Base-by-base conservation (phyloP, 495 filamentous ascomycete genomes). In the Paragyromitra xinjiangensis region DNA sequence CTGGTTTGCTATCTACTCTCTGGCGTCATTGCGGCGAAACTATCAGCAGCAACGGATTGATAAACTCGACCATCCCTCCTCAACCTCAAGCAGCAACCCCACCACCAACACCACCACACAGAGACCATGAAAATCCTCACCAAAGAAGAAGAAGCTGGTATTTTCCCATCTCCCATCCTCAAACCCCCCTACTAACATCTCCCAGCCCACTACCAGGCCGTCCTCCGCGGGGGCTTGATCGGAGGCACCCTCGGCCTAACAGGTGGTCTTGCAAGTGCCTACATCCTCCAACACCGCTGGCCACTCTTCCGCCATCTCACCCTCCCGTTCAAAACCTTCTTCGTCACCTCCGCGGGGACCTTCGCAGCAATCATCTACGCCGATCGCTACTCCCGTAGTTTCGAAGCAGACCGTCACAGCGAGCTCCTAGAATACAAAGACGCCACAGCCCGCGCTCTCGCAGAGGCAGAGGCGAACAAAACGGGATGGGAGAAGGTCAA, bases 301-400 rank as follows among this genome's bases (percentile, higher is more conserved):
- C 94, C 59, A 69, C 87, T 53, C 78, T 91, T 98, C 87, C 89
- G 92, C 44, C 83, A 87, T 62, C 90, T 99, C 74, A 96, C 94
- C 0, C 80, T 97, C 0, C 95, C 94, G 8, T 92, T 99, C 88
- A 91, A 92, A 80, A 87, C 92, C 59, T 99, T 99, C 88, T 89
- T 98, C 64, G 88, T 93, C n/a, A 92, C 92, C 14, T 94, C 92
- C 37, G 82, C 90, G 7, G 90, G 89, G 34, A 97, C 95, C 9
- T 97, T 97, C 84, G 87, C 88, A 68, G 91, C 90, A 74, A 97
- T 99, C 85, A 87, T 98, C 80, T 85, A 88, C 51, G 95, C 96
- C 50, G 95, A 99, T 86, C 88, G 91, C 55, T 89, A 88, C 79
- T 92, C 91, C 63, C 90, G 93, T 75, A 73, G 72, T 62, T 98